These are phyloP conservation scores for Hawksworthiomyces lignivorus DNA, from an alignment of 2,329 filamentous ascomycete species.

Conservation along the genomic window DNA sequence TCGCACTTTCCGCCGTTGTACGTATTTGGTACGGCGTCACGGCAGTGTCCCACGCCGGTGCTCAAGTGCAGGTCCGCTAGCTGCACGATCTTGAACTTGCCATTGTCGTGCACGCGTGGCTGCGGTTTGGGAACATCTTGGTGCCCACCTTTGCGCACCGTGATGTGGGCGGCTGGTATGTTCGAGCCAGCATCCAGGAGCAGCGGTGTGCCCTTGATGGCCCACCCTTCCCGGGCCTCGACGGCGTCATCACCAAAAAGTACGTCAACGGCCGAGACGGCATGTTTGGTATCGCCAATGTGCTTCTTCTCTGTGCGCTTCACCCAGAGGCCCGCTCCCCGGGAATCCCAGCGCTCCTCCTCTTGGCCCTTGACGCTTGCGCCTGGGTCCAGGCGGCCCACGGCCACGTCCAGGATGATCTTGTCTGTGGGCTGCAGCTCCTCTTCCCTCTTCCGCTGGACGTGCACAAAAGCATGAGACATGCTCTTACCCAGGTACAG, in stretches of 20 bases:
- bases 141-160: slow-evolving; percentile 64
- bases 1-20: slow-evolving; percentile 73
- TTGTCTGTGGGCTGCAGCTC: slow-evolving; percentile 67
- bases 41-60: slow-evolving; percentile 77
- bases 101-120: slow-evolving; percentile 76
- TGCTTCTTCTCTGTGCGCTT: slow-evolving; percentile 64
- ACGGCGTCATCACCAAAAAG: slow-evolving; percentile 87
- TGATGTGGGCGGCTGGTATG: slow-evolving; percentile 65
- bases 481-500: slow-evolving; percentile 70
- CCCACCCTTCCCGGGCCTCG: slow-evolving; percentile 82
- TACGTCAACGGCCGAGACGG: slow-evolving; percentile 75
- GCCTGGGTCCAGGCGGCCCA: slow-evolving; percentile 64
- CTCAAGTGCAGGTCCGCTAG: slow-evolving; percentile 89
- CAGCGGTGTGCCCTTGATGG: slow-evolving; percentile 65
- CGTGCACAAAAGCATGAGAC: slow-evolving; percentile 72
- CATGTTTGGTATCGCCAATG: slow-evolving; percentile 65
- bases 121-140: slow-evolving; percentile 59
- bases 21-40: slow-evolving; percentile 72
- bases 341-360: slow-evolving; percentile 65
- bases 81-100: slow-evolving; percentile 96
- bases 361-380: slow-evolving; percentile 46
- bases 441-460: slow-evolving; percentile 79
- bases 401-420: slow-evolving; percentile 70
- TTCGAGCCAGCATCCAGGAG: slow-evolving; percentile 58
- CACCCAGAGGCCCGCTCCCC: slow-evolving; percentile 74